A percentile compares a stretch with the other conserved stretches of the same genome.
Conservation (phyloP, 2,329 filamentous ascomycete species). For the Apiospora saccharicola region DNA sequence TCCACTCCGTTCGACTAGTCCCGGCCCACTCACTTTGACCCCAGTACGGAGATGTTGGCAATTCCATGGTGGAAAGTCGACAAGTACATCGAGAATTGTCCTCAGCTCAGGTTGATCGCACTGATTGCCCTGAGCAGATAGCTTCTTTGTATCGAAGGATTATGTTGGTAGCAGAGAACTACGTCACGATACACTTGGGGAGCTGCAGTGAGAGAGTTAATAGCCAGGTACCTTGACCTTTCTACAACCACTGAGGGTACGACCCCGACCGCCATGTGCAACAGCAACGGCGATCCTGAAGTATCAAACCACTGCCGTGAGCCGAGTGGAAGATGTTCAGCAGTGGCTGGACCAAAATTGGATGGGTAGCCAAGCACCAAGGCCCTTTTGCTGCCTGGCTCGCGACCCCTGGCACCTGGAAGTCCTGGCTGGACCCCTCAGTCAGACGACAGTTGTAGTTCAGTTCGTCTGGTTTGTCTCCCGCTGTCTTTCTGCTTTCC, state of each 20-base stretch:
- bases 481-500: background rate
- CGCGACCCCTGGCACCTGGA: background rate
- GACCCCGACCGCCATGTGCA: background rate
- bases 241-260: background rate
- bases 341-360: constrained; percentile 17
- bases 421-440: constrained; percentile 7
- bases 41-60: background rate
- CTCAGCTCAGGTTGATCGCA: background rate
- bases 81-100: background rate
- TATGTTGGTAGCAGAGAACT: background rate
- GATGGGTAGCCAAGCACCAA: constrained; percentile 2
- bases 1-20: background rate
- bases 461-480: background rate
- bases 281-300: background rate
- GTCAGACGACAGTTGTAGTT: constrained; percentile 4
- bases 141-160: background rate
- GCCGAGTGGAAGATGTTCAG: constrained; percentile 9
- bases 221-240: background rate
- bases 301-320: constrained; percentile 17
- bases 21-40: background rate
- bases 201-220: constrained; percentile 2
- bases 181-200: background rate
- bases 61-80: background rate
- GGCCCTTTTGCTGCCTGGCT: constrained; percentile 13
- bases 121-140: background rate